These are phyloP conservation scores for Diplodia mutila DNA, from an alignment of 2,329 filamentous ascomycete species.

Conservation along the genomic window DNA sequence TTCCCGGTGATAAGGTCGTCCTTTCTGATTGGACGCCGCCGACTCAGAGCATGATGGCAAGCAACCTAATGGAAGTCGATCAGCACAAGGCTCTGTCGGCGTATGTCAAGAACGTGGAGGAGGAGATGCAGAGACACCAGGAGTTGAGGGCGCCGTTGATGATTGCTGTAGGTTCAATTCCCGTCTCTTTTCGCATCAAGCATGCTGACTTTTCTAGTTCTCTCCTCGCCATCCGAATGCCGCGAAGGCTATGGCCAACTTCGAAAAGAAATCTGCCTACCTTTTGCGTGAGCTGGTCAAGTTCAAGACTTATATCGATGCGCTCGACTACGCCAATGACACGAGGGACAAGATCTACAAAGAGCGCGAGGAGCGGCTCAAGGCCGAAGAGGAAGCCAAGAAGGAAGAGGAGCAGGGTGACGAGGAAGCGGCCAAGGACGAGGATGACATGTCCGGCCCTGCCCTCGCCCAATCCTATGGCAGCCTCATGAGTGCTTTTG, in stretches of 20 bases:
- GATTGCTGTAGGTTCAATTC: constrained; percentile 62
- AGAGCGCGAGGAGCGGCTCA: constrained; percentile 33
- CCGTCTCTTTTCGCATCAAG: background rate
- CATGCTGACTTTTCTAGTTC: constrained; percentile 56
- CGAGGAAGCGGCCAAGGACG: background rate
- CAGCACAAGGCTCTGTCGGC: constrained; percentile 74
- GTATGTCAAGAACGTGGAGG: constrained; percentile 85
- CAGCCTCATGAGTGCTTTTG: constrained; percentile 11
- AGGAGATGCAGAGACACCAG: constrained; percentile 85
- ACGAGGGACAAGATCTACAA: constrained; percentile 72
- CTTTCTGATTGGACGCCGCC: constrained; percentile 91
- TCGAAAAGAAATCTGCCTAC: constrained; percentile 95
- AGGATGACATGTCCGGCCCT: constrained; percentile 21
- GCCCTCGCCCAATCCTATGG: background rate
- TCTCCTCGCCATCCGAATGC: constrained; percentile 82
- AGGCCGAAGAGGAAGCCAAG: constrained; percentile 12
- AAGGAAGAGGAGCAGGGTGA: constrained; percentile 6
- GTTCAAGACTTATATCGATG: constrained; percentile 93
- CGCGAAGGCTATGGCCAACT: constrained; percentile 87
- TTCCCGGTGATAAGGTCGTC: constrained; percentile 81
- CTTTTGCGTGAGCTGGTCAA: constrained; percentile 93
- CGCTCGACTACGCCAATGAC: constrained; percentile 70
- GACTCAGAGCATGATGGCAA: constrained; percentile 85
- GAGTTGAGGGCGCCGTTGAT: constrained; percentile 85
- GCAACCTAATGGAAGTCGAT: constrained; percentile 75